phyloP scores from a whole-genome alignment of 805 yeast species.

The Zygosaccharomyces siamensis region DNA sequence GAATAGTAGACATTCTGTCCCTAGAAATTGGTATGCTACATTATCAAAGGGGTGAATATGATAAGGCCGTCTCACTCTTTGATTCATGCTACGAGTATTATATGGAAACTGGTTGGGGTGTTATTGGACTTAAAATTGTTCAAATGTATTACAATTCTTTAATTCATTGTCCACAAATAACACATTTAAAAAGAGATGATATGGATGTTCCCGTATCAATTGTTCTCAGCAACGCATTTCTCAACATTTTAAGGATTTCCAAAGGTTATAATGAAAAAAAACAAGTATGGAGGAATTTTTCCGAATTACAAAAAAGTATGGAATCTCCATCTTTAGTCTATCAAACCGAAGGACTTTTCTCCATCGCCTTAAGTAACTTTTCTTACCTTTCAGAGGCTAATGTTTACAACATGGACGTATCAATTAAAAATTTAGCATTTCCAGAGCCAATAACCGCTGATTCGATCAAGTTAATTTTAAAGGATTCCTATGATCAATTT shows the following conservation, averaged over 20 bases:
- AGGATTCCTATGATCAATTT: conserved; percentile 15
- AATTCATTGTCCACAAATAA: conserved; percentile 27
- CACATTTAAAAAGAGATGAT: conserved; percentile 23
- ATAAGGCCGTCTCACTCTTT: conserved; percentile 57
- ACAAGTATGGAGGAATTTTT: conserved; percentile 29
- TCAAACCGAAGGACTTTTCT: conserved; percentile 25
- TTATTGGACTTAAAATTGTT: conserved; percentile 60
- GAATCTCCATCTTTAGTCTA: conserved; percentile 19
- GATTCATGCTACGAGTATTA: conserved; percentile 67
- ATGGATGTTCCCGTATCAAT: conserved; percentile 25
- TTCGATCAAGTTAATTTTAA: conserved; percentile 19
- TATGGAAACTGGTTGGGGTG: conserved; percentile 66
- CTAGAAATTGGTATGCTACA: conserved; percentile 74
- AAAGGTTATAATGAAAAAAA: conserved; percentile 15
- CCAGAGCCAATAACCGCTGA: conserved; percentile 18
- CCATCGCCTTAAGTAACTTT: conserved; percentile 7
- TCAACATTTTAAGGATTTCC: conserved; percentile 27
- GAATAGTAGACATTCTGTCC: conserved; percentile 68
- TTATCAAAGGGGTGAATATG: conserved; percentile 51
- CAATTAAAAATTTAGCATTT: conserved; percentile 16
- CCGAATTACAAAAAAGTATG: conserved; percentile 15
- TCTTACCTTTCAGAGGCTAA: conserved; percentile 17
- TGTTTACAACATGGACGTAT: conserved; percentile 19
- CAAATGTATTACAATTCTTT: conserved; percentile 67
- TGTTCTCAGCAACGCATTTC: conserved; percentile 29